Evolutionary conservation across 768 basidiomycete genomes (phyloP), one percentile per base, ranked within the genome.

Genomic region (Lactarius hengduanensis): DNA sequence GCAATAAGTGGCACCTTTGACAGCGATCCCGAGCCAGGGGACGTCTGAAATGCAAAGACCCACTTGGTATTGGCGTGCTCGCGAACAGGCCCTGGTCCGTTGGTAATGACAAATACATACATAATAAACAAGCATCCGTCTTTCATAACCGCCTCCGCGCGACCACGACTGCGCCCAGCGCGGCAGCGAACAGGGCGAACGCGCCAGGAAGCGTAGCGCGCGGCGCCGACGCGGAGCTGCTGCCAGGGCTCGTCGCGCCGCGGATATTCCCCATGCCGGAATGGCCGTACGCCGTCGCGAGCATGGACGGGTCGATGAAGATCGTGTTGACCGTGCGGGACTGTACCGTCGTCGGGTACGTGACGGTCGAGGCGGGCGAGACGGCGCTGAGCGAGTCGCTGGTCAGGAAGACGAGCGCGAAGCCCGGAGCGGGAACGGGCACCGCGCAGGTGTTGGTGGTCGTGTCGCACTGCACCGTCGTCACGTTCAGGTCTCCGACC

Each of bases 321-420:
- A 80, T 81, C 1, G 86, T 86, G 65, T 84, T 84, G 18, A 73
- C 73, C 20, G 74, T 74, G 70, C 81, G 81, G 4, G 88, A 88
- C 20, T 76, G 73, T 15, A 80, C 83, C 0, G 86, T 85, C 15
- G 83, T 86, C 15, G 83, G 65, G 32, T 73, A 74, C 26, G 75
- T 76, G 68, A 82, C 82, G 2, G 88, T 89, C n/a, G 66, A 67
- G 0, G 70, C 74, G 4, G 76, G 75, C 16, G 72, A 73, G 11
- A 76, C 73, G 56, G 79, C 80, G 0, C 74, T 62, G 36, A 80
- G 71, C 2, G 82, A 79, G 28, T 73, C 67, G 61, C 78, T 73
- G 6, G 78, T 82, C 40, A 93, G 77, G 79, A 91, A 91, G 64
- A 94, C 89, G 56, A 94, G 80, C 0, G 90, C 91, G 65, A 89